Conservation (phyloP, 176 grass and related monocot species). For the Zizania latifolia region DNA sequence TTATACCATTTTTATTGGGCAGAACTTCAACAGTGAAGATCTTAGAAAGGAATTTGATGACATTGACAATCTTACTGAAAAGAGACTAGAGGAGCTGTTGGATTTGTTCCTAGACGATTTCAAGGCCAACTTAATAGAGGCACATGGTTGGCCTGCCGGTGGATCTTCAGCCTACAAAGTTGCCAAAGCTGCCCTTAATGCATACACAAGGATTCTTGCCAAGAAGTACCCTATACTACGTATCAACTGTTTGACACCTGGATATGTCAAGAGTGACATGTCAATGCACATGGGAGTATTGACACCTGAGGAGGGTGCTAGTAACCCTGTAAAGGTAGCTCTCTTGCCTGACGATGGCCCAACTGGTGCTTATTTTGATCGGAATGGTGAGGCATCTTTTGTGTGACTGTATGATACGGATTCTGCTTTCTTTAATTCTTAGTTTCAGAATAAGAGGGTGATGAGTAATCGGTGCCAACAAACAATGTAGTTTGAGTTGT, state of each 20-base stretch:
- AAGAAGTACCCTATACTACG: conserved; percentile 40
- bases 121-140: conserved; percentile 40
- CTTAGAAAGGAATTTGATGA: conserved; percentile 37
- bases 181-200: conserved; percentile 46
- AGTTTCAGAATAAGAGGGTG: neutral
- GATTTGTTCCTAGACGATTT: conserved; percentile 55
- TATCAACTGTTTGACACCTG: conserved; percentile 55
- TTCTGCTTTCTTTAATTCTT: neutral
- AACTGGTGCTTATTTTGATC: conserved; percentile 56
- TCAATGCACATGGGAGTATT: conserved; percentile 42
- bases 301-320: conserved; percentile 55
- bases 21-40: conserved; percentile 29
- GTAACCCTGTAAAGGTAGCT: conserved; percentile 57
- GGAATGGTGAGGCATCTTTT: conserved; percentile 40
- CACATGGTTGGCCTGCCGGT: conserved; percentile 44
- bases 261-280: conserved; percentile 62
- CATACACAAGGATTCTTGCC: conserved; percentile 64
- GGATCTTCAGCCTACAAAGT: conserved; percentile 51
- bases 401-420: neutral
- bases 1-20: neutral
- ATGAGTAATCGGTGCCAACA: neutral
- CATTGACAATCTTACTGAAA: conserved; percentile 32
- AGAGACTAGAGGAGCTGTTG: conserved; percentile 41
- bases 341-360: conserved; percentile 48
- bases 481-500: neutral